These are phyloP conservation scores for Patellifolia procumbens DNA, from an alignment of 179 eudicot species.

Conservation along the genomic window DNA sequence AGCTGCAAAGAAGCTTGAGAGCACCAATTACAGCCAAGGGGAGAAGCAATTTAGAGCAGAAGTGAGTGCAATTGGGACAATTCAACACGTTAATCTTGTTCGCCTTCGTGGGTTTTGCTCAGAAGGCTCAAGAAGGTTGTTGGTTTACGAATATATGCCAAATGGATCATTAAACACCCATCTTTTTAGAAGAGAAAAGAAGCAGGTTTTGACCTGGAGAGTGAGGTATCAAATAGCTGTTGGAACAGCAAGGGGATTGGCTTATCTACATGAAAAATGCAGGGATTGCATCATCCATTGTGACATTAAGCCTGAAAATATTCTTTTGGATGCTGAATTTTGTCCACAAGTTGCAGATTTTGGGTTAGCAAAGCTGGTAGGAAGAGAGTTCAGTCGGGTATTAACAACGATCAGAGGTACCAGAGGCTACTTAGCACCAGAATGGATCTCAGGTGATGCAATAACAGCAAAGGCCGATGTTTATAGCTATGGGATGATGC, in stretches of 20 bases:
- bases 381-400: constrained; percentile 38
- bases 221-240: constrained; percentile 32
- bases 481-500: constrained; percentile 41
- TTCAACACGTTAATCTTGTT: no score
- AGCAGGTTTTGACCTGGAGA: constrained; percentile 24
- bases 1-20: constrained; percentile 37
- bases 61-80: no score
- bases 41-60: constrained; percentile 42
- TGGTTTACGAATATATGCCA: no score
- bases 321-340: constrained; percentile 34
- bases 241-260: constrained; percentile 32
- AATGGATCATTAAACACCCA: constrained; percentile 33
- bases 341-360: constrained; percentile 39
- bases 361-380: constrained; percentile 37
- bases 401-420: constrained; percentile 40
- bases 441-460: constrained; percentile 39
- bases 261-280: constrained; percentile 37
- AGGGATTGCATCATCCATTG: no score
- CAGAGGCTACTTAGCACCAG: constrained; percentile 39
- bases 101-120: no score
- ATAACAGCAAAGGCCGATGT: constrained; percentile 42
- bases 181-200: constrained; percentile 22
- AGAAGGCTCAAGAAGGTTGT: no score
- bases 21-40: constrained; percentile 20
- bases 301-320: constrained; percentile 38